phyloP scores from a whole-genome alignment of 2,329 filamentous ascomycete species.

The Diaporthe eres region DNA sequence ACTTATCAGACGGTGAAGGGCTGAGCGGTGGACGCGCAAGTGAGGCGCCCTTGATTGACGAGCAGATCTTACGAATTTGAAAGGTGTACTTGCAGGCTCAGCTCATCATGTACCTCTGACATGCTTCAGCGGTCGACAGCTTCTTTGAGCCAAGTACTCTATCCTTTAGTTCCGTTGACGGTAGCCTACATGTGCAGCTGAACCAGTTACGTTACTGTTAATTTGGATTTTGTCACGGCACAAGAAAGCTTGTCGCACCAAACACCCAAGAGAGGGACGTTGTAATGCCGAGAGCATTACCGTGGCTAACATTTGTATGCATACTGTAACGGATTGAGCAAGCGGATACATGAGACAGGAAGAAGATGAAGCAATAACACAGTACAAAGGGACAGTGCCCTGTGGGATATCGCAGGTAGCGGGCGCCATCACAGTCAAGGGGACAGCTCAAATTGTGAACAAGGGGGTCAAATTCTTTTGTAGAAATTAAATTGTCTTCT shows the following conservation, averaged over 20 bases:
- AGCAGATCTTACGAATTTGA: background rate
- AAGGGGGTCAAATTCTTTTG: background rate
- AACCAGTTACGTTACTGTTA: too few relatives aligned
- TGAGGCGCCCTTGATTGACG: background rate
- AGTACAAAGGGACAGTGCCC: too few relatives aligned
- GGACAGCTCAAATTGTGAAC: background rate
- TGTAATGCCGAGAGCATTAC: too few relatives aligned
- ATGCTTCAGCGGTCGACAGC: background rate
- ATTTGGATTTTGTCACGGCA: background rate
- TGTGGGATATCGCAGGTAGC: background rate
- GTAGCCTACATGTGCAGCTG: background rate
- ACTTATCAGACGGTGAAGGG: conserved; percentile 25
- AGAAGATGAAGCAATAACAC: background rate
- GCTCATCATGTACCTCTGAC: conserved; percentile 4
- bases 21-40: background rate
- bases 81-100: background rate
- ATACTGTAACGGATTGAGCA: too few relatives aligned
- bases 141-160: background rate
- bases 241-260: too few relatives aligned
- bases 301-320: too few relatives aligned
- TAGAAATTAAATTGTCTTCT: background rate
- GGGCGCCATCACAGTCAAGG: background rate
- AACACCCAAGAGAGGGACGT: too few relatives aligned
- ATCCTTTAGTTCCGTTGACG: background rate
- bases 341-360: background rate